A percentile compares a stretch with the other conserved stretches of the same genome.
Evolutionary conservation across 768 basidiomycete genomes (phyloP).

Genomic region (Pisolithus microcarpus): DNA sequence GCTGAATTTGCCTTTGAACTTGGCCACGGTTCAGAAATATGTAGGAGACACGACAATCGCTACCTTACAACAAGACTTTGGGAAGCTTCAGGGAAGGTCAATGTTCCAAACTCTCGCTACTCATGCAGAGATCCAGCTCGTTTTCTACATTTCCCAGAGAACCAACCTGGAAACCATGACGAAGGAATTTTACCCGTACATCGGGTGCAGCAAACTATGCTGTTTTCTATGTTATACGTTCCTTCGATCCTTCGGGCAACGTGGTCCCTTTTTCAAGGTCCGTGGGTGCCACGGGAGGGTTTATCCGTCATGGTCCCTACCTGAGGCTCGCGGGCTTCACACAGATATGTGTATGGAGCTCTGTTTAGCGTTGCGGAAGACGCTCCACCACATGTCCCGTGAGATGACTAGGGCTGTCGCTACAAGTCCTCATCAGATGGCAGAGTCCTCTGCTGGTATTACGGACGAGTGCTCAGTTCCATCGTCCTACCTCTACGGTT

Average conservation of each 20-base stretch:
- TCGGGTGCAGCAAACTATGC: constrained; percentile 1
- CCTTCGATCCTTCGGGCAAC: background rate
- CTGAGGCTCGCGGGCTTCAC: background rate
- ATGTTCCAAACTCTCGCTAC: background rate
- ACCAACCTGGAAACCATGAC: background rate
- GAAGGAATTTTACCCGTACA: background rate
- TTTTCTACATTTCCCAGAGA: background rate
- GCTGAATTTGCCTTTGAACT: background rate
- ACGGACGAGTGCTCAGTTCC: background rate
- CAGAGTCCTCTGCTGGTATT: background rate
- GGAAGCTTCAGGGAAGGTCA: background rate
- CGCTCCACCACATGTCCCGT: background rate
- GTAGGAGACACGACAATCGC: background rate
- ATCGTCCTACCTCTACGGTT: background rate
- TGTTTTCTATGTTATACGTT: background rate
- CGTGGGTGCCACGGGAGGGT: background rate
- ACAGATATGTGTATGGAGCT: background rate
- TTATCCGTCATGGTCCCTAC: background rate
- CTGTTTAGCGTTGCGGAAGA: background rate
- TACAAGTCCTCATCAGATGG: too few species aligned
- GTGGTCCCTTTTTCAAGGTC: background rate
- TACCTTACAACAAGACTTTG: background rate
- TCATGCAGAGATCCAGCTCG: background rate
- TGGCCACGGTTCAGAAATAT: background rate
- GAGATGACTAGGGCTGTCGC: background rate